Percentiles rank a stretch among this genome's conserved stretches.
Conservation (phyloP, 805 yeast species). For the Saturnispora galanensis region DNA sequence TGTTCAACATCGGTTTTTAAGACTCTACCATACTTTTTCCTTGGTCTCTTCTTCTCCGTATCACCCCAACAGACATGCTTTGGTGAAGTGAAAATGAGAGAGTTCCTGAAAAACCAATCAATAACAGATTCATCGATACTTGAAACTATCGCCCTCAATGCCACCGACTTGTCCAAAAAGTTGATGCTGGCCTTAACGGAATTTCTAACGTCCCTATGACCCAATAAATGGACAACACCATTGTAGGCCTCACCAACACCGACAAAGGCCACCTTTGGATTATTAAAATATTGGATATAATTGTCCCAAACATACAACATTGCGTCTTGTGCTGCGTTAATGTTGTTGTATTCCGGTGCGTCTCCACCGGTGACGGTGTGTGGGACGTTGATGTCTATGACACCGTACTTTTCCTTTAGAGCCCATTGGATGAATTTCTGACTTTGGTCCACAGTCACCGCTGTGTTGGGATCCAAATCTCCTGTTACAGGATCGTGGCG, state of each 20-base stretch:
- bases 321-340: conserved; percentile 66
- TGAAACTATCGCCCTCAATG: conserved; percentile 73
- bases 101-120: conserved; percentile 86
- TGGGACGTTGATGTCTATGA: conserved; percentile 78
- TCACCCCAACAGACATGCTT: conserved; percentile 75
- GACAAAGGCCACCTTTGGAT: conserved; percentile 62
- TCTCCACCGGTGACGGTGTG: conserved; percentile 36
- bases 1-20: conserved; percentile 65
- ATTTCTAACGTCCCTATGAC: conserved; percentile 65
- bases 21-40: conserved; percentile 88
- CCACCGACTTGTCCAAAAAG: conserved; percentile 54
- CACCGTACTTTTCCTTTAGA: conserved; percentile 48
- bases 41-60: conserved; percentile 50
- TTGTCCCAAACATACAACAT: conserved; percentile 84
- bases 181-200: conserved; percentile 60
- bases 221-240: conserved; percentile 77
- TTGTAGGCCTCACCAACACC: conserved; percentile 89
- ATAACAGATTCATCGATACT: conserved; percentile 80
- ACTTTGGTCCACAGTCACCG: conserved; percentile 71
- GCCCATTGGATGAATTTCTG: conserved; percentile 64
- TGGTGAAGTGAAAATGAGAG: conserved; percentile 68
- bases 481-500: conserved; percentile 74
- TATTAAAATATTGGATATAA: conserved; percentile 65
- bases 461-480: conserved; percentile 56
- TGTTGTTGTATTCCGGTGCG: conserved; percentile 48